Percentiles rank a stretch among this genome's conserved stretches.
These are phyloP conservation scores for Fusarium sp. DNA, from an alignment of 2,329 filamentous ascomycete genomes.

Conservation along the genomic window DNA sequence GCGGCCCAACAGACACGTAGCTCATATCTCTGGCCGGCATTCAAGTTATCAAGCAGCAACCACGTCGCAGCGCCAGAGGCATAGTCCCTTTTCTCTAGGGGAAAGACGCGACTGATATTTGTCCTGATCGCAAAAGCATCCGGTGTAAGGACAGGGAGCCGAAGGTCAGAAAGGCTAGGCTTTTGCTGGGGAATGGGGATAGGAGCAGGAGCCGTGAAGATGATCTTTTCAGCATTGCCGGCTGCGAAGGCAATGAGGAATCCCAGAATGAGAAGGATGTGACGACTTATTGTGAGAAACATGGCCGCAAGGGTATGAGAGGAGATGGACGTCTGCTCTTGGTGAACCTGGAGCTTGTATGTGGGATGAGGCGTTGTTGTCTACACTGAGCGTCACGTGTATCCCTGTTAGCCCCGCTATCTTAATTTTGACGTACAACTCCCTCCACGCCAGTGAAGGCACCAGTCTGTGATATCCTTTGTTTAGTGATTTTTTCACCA, in stretches of 20 bases:
- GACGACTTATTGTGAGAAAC: background rate
- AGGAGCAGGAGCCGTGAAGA: conserved; percentile 82
- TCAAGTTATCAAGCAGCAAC: conserved; percentile 82
- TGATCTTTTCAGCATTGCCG: conserved; percentile 92
- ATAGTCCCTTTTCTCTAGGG: conserved; percentile 60
- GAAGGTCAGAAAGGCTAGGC: conserved; percentile 67
- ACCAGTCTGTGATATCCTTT: background rate
- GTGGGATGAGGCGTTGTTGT: conserved; percentile 12
- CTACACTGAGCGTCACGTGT: conserved; percentile 21
- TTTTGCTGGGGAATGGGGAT: conserved; percentile 65
- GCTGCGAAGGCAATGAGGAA: conserved; percentile 32
- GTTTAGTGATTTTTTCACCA: too few relatives aligned
- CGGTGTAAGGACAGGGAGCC: conserved; percentile 77
- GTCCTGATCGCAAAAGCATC: conserved; percentile 71
- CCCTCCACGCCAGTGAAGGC: too few relatives aligned
- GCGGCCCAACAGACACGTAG: conserved; percentile 94
- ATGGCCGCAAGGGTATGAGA: conserved; percentile 20
- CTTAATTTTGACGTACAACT: conserved; percentile 1
- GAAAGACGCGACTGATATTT: conserved; percentile 78
- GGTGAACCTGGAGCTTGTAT: background rate
- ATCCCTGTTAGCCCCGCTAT: conserved; percentile 19
- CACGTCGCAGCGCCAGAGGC: conserved; percentile 78
- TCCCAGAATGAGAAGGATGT: conserved; percentile 11
- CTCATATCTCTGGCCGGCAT: conserved; percentile 86
- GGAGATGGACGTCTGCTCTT: background rate